Evolutionary conservation across 2,329 filamentous ascomycete genomes (phyloP).

Genomic region (Chrysosporium keratinophilum): DNA sequence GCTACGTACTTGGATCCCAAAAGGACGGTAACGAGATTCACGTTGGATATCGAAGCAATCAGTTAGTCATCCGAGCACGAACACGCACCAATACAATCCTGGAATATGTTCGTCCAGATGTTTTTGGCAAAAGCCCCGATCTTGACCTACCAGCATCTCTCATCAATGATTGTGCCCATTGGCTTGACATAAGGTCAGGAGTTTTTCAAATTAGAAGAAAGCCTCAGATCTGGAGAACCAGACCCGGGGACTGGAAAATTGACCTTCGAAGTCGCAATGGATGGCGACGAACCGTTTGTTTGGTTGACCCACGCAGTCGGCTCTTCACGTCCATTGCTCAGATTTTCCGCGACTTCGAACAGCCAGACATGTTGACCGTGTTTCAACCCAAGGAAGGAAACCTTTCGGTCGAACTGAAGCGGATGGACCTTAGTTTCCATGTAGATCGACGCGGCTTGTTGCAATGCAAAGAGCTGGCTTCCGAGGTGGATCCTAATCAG

Average conservation of each 20-base stretch:
- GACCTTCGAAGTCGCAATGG: slow-evolving; percentile 24
- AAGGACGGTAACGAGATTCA: slow-evolving; percentile 42
- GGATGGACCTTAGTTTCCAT: slow-evolving; percentile 45
- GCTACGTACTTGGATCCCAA: slow-evolving; percentile 35
- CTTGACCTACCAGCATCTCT: slow-evolving; percentile 45
- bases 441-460: slow-evolving; percentile 40
- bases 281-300: slow-evolving; percentile 18
- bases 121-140: slow-evolving; percentile 1
- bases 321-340: slow-evolving; percentile 25
- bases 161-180: slow-evolving; percentile 47
- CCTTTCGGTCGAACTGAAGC: slow-evolving; percentile 42
- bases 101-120: slow-evolving; percentile 20
- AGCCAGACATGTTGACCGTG: slow-evolving; percentile 34
- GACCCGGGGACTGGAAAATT: slow-evolving; percentile 34
- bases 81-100: slow-evolving; percentile 24
- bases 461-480: slow-evolving; percentile 40
- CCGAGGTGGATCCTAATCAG: slow-evolving; percentile 48
- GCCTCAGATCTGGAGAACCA: slow-evolving; percentile 34
- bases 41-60: slow-evolving; percentile 39
- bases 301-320: slow-evolving; percentile 34
- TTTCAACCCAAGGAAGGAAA: slow-evolving; percentile 32
- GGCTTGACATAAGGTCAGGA: slow-evolving; percentile 43
- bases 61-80: slow-evolving; percentile 40
- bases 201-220: slow-evolving; percentile 45
- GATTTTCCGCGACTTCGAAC: slow-evolving; percentile 45